phyloP scores from a whole-genome alignment of 768 basidiomycete species.

The Mycena vulgaris region DNA sequence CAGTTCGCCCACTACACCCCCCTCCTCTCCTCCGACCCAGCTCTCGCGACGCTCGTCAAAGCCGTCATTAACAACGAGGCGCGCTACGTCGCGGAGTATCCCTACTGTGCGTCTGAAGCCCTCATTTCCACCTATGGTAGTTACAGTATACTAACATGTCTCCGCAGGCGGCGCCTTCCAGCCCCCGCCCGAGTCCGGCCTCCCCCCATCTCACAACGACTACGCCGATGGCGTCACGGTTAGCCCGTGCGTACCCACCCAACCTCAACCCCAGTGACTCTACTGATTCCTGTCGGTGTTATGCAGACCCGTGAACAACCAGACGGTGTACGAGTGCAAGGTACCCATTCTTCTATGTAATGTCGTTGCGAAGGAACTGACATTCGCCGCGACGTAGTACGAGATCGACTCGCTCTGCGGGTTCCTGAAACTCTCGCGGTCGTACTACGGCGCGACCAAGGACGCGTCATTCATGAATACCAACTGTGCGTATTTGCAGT shows the following conservation, averaged over 20 bases:
- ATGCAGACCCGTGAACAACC: conserved; percentile 80
- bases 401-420: conserved; percentile 86
- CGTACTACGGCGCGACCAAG: conserved; percentile 78
- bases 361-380: too few species aligned
- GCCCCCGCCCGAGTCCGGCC: conserved; percentile 82
- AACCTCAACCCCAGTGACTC: too few species aligned
- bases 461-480: conserved; percentile 81
- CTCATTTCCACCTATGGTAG: too few species aligned
- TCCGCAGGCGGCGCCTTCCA: conserved; percentile 79
- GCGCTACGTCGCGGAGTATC: conserved; percentile 78
- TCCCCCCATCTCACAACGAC: conserved; percentile 74
- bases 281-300: too few species aligned
- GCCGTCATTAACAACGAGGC: conserved; percentile 90
- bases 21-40: conserved; percentile 64
- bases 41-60: conserved; percentile 77
- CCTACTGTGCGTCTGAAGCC: conserved; percentile 83
- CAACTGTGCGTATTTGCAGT: conserved; percentile 77
- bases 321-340: conserved; percentile 88
- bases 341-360: too few species aligned
- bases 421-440: conserved; percentile 83
- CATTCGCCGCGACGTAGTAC: conserved; percentile 56
- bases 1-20: conserved; percentile 81
- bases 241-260: conserved; percentile 81
- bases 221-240: conserved; percentile 81
- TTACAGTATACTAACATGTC: too few species aligned